Base-by-base conservation (phyloP, 441 rosid species). In the Mallotus repandus region DNA sequence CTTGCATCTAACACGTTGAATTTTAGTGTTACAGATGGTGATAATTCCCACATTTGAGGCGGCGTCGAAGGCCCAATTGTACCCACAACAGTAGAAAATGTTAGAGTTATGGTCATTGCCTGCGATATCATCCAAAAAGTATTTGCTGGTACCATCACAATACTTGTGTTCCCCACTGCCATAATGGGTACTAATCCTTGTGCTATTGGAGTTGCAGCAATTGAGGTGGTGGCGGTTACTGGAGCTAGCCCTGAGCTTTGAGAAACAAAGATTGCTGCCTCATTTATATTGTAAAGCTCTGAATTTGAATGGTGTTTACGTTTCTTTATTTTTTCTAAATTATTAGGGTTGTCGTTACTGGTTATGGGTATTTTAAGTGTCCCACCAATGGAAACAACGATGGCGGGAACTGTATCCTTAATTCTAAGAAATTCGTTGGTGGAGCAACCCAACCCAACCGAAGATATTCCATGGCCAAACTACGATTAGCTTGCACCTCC, bases 401-500 rank as follows among this genome's bases (percentile, higher is more conserved):
- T 71, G 14, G 15, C 1, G 13, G 56, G 13, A 12, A 52, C 11
- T 45, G 22, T 35, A 75, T 1, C 29, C 29, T 25, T 25, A 25
- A 25, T 25, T 25, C 29, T 1, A 25, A 25, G 29, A 0, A 25
- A 25, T 25, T 25, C 29, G 29, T 25, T 1, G 29, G 29, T 1
- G 29, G 29, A 25, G 29, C 29, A 25, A 25, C 29, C 29, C 1
- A 0, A 25, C 29, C 1, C 29, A 1, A 25, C 29, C 29, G n/a
- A n/a, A 32, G 2, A 35, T 35, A 35, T 35, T 64, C 80, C 21
- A 56, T 69, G 35, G 46, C 75, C 29, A 77, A 78, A 15, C 87
- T 86, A 49, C 87, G 86, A 49, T 91, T 84, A 72, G 54, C 73
- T 74, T 68, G 74, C 59, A 62, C 70, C 76, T 83, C 86, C 92